These are phyloP conservation scores for Phoma sp. DNA, from an alignment of 2,329 filamentous ascomycete genomes.

Conservation along the genomic window DNA sequence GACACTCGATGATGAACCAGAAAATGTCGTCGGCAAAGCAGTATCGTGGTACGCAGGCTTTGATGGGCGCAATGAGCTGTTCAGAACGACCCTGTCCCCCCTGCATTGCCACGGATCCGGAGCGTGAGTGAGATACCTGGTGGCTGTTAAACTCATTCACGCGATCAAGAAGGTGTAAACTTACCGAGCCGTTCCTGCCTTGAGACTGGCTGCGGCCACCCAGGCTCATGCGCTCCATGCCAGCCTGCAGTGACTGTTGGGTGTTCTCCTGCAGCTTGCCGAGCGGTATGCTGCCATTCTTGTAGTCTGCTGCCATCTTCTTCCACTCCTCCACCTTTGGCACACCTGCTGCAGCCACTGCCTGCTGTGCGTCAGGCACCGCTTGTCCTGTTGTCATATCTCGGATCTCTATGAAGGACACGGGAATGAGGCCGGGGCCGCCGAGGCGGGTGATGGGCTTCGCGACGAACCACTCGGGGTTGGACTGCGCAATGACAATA, in stretches of 20 bases:
- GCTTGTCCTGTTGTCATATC: constrained; percentile 89
- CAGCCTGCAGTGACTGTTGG: constrained; percentile 59
- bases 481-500: constrained; percentile 97
- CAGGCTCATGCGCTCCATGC: constrained; percentile 79
- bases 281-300: constrained; percentile 96
- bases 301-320: constrained; percentile 98
- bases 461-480: constrained; percentile 98
- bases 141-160: constrained; percentile 15
- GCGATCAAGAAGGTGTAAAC: constrained; percentile 14
- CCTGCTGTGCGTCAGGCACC: constrained; percentile 80
- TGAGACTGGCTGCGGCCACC: constrained; percentile 48
- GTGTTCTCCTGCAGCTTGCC: constrained; percentile 76
- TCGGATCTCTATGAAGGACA: constrained; percentile 94
- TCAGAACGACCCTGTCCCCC: constrained; percentile 49
- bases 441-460: constrained; percentile 98
- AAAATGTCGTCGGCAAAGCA: constrained; percentile 98
- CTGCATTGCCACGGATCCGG: constrained; percentile 43
- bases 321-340: constrained; percentile 99
- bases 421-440: constrained; percentile 91
- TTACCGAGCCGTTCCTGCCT: constrained; percentile 39
- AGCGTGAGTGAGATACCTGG: constrained; percentile 43
- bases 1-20: constrained; percentile 95
- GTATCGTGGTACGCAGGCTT: constrained; percentile 87
- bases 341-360: constrained; percentile 86
- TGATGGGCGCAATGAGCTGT: constrained; percentile 73